Conservation (phyloP, 2,329 filamentous ascomycete genomes). For the Aureobasidium zeae region DNA sequence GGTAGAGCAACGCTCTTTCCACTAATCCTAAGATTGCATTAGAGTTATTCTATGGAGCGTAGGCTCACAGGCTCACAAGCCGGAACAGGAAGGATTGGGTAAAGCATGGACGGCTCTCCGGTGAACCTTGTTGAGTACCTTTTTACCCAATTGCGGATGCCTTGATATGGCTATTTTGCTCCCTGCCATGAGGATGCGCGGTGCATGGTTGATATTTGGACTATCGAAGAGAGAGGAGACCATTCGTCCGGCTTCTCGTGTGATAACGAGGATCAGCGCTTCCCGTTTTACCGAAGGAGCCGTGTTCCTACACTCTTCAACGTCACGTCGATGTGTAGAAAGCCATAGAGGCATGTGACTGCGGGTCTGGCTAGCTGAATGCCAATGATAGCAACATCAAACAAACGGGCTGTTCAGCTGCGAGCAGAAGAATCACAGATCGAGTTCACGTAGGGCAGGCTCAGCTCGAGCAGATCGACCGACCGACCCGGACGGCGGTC, state of each 20-base stretch:
- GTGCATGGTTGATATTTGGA: no score
- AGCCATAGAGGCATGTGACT: no score
- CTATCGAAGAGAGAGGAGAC: not conserved
- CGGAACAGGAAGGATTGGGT: slow-evolving; percentile 12
- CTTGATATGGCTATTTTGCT: slow-evolving; percentile 1
- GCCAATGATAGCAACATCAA: no score
- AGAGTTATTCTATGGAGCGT: slow-evolving; percentile 5
- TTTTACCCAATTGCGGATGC: slow-evolving; percentile 9
- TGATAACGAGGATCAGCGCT: slow-evolving; percentile 2
- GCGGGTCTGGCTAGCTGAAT: no score
- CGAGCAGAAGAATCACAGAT: no score
- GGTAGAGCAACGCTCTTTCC: slow-evolving; percentile 2
- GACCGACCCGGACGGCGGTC: slow-evolving; percentile 8
- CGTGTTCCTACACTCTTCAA: not conserved
- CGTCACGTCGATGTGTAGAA: not conserved
- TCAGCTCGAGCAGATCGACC: no score
- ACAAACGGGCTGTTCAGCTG: no score
- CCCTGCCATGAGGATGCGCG: slow-evolving; percentile 3
- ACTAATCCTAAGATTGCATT: slow-evolving; percentile 11
- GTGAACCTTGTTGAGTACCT: slow-evolving; percentile 12
- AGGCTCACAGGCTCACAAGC: slow-evolving; percentile 1
- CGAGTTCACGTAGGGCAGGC: no score
- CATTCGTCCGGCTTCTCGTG: slow-evolving; percentile 2
- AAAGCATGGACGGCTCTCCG: slow-evolving; percentile 1
- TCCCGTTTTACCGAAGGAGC: slow-evolving; percentile 1